Evolutionary conservation across 306 rosid species (phyloP).

Genomic region (Quercus bicolor): DNA sequence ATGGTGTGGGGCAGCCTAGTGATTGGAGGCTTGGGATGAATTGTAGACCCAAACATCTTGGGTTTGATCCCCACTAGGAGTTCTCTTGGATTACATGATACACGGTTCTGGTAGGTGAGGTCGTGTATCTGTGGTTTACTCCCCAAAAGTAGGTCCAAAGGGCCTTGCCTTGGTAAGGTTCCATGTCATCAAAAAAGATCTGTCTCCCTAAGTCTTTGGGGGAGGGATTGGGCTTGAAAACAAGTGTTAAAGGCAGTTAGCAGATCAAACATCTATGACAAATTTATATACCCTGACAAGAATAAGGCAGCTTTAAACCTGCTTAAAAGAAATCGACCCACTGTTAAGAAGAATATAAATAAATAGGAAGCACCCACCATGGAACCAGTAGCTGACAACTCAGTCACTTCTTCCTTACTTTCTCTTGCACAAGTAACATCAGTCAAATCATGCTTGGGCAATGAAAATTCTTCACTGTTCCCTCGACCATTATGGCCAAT

Average conservation of each 20-base stretch:
- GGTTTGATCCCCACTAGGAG: no score
- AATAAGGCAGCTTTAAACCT: neutral
- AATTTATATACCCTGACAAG: neutral
- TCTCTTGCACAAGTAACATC: slow-evolving; percentile 28
- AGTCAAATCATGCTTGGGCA: slow-evolving; percentile 23
- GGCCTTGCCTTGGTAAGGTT: no score
- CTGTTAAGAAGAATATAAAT: neutral
- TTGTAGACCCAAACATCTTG: no score
- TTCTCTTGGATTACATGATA: no score
- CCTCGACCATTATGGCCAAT: slow-evolving; percentile 11
- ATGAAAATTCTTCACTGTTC: slow-evolving; percentile 20
- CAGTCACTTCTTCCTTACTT: slow-evolving; percentile 38
- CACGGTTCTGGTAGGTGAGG: no score
- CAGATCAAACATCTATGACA: neutral
- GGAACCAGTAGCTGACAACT: slow-evolving; percentile 29
- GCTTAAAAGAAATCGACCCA: neutral
- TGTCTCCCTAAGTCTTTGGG: no score
- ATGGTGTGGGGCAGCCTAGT: no score
- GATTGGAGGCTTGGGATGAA: no score
- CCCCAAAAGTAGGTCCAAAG: no score
- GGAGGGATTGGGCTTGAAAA: neutral
- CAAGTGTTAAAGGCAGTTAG: neutral
- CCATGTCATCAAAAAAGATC: no score
- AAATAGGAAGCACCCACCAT: slow-evolving; percentile 42
- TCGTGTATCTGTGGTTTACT: no score